phyloP scores from a whole-genome alignment of 768 basidiomycete genomes.

The Suillus subalutaceus region DNA sequence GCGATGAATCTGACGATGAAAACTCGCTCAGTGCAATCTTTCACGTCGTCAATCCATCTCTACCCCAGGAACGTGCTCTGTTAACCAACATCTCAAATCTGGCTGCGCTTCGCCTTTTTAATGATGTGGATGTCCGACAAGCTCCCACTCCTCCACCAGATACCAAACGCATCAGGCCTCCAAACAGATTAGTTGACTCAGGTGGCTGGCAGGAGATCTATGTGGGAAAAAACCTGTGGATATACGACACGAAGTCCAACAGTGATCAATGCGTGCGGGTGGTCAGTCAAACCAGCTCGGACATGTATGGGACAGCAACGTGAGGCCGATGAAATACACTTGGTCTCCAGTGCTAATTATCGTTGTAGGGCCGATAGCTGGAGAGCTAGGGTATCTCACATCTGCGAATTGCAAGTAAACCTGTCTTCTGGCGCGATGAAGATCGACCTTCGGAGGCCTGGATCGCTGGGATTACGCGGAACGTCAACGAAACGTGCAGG shows the following conservation, averaged over 20 bases:
- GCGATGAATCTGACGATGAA: conserved; percentile 33
- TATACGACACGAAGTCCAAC: conserved; percentile 73
- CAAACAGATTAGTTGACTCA: conserved; percentile 62
- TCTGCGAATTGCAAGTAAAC: conserved; percentile 74
- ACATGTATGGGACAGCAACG: conserved; percentile 80
- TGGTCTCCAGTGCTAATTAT: conserved; percentile 11
- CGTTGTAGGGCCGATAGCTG: conserved; percentile 74
- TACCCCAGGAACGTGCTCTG: conserved; percentile 41
- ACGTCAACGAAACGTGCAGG: conserved; percentile 63
- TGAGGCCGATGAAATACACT: conserved; percentile 38
- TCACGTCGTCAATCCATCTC: conserved; percentile 50
- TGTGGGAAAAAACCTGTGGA: conserved; percentile 68
- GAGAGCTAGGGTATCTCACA: conserved; percentile 70
- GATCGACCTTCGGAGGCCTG: conserved; percentile 75
- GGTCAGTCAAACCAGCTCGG: conserved; percentile 58
- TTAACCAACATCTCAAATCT: conserved; percentile 65
- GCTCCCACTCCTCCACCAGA: conserved; percentile 52
- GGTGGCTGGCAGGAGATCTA: conserved; percentile 77
- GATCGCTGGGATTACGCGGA: conserved; percentile 74
- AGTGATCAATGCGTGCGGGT: conserved; percentile 66
- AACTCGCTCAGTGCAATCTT: conserved; percentile 49
- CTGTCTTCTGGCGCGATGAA: conserved; percentile 61
- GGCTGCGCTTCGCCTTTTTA: conserved; percentile 65
- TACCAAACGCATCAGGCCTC: conserved; percentile 47
- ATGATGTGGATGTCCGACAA: conserved; percentile 67